Evolutionary conservation across 139 green algal genomes (phyloP).

Genomic region (Monoraphidium neglectum): DNA sequence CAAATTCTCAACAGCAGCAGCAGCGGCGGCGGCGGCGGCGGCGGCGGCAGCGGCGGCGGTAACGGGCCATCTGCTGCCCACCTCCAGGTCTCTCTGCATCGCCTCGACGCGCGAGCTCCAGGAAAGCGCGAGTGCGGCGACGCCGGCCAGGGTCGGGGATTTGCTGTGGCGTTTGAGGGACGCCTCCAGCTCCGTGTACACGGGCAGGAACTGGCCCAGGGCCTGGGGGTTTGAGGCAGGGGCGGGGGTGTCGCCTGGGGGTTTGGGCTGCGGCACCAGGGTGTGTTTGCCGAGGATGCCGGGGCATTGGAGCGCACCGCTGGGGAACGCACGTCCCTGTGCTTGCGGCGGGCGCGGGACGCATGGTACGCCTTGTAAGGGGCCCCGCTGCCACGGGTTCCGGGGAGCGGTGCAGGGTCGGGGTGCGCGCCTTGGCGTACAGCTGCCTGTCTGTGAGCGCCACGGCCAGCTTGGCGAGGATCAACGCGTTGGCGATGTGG

Average conservation of each 20-base stretch:
- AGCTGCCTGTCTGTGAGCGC: conserved; percentile 23
- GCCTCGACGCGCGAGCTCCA: conserved; percentile 11
- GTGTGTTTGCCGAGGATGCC: too few species aligned
- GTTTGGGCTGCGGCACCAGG: too few species aligned
- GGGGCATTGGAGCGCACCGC: too few species aligned
- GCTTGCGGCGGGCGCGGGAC: too few species aligned
- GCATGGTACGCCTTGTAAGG: too few species aligned
- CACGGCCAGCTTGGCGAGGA: conserved; percentile 28
- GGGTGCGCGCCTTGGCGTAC: conserved; percentile 8
- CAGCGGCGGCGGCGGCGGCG: background rate
- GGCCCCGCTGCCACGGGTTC: too few species aligned
- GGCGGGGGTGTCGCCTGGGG: too few species aligned
- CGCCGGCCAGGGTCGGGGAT: background rate
- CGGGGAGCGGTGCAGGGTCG: too few species aligned
- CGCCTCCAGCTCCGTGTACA: conserved; percentile 22
- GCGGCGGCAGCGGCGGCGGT: background rate
- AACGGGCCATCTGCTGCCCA: background rate
- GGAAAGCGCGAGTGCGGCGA: background rate
- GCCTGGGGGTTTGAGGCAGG: too few species aligned
- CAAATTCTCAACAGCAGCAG: conserved; percentile 4
- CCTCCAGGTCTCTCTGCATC: conserved; percentile 9
- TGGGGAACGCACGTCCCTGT: too few species aligned
- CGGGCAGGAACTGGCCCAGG: conserved; percentile 14
- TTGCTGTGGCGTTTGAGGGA: conserved; percentile 1
- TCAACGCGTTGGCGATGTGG: conserved; percentile 24